Evolutionary conservation across 306 rosid species (phyloP), one percentile per base, ranked within the genome.

Genomic region (Lathyrus sativus): DNA sequence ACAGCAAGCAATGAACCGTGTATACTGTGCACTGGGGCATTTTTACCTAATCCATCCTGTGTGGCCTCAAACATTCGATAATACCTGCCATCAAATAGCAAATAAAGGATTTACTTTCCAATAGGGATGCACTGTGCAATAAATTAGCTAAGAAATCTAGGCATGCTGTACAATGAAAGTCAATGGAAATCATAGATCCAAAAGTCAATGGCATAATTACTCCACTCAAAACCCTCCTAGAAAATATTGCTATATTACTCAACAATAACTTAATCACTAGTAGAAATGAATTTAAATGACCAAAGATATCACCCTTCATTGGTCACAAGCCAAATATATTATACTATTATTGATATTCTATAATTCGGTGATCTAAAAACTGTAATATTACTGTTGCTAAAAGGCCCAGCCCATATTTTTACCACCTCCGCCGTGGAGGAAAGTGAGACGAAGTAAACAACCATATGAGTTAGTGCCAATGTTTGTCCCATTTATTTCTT

Each of bases 1-100:
- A 93, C 97, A 43, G 99, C 99, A 81, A 93, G 99, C 74, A 93
- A 75, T 29, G 99, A 93, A 77, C 99, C 99, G 76, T 93, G 99
- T 78, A 93, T 90, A 75, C 99, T 86, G 85, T 93, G 95, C 65
- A 93, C 89, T 12, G 97, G 95, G 75, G 99, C 97, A 85, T 81
- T 90, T 90, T 58, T 88, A 72, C 88, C 96, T 84, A 93, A 76
- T 78, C 99, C 99, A 74, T 88, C 96, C 71, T 90, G 97, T 15
- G 99, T 90, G 62, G 96, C 97, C 87, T 93, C 99, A 71, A 90
- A 93, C 97, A 93, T 90, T 62, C 96, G 90, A 78, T 90, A 93
- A 68, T 93, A 93, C 99, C 97, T 90, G 80, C 45, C 74, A 71
- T 68, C 18, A 76, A 76, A 62, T 49, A 41, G 35, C 75, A 48